Conservation (phyloP, 805 yeast species). For the Metschnikowia matae region DNA sequence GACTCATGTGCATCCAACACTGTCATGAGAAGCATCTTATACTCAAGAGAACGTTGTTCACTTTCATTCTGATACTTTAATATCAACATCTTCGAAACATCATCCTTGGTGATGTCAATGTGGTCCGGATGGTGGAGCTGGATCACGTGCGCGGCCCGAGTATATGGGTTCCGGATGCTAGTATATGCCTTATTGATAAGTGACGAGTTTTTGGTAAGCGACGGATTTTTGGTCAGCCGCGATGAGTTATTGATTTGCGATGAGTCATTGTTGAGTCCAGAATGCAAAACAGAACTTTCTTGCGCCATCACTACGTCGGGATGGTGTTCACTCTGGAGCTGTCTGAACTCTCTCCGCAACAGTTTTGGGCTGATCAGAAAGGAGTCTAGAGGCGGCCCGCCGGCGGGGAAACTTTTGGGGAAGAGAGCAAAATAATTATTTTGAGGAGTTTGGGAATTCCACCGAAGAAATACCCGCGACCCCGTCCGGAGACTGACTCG, state of each 20-base stretch:
- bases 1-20: conserved; percentile 84
- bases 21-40: conserved; percentile 62
- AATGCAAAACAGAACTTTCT: conserved; percentile 12
- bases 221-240: conserved; percentile 23
- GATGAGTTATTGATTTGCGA: conserved; percentile 48
- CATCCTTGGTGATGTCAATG: conserved; percentile 58
- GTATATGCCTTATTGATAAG: conserved; percentile 74
- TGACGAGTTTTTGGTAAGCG: conserved; percentile 46
- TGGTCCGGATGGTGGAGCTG: conserved; percentile 34
- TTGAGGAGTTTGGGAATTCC: neutral
- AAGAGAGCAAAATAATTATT: conserved; percentile 54
- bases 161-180: conserved; percentile 64
- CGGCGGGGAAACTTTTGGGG: conserved; percentile 68
- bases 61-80: conserved; percentile 35
- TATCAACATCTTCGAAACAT: conserved; percentile 39
- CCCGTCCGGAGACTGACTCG: neutral
- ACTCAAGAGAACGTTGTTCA: conserved; percentile 30
- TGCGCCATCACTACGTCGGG: conserved; percentile 61
- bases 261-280: conserved; percentile 26
- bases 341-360: conserved; percentile 71
- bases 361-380: conserved; percentile 53
- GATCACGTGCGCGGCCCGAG: conserved; percentile 44
- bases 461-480: neutral
- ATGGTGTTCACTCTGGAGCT: conserved; percentile 68
- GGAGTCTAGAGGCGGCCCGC: conserved; percentile 57